Evolutionary conservation across 768 basidiomycete genomes (phyloP).

Genomic region (Auriscalpium vulgare): DNA sequence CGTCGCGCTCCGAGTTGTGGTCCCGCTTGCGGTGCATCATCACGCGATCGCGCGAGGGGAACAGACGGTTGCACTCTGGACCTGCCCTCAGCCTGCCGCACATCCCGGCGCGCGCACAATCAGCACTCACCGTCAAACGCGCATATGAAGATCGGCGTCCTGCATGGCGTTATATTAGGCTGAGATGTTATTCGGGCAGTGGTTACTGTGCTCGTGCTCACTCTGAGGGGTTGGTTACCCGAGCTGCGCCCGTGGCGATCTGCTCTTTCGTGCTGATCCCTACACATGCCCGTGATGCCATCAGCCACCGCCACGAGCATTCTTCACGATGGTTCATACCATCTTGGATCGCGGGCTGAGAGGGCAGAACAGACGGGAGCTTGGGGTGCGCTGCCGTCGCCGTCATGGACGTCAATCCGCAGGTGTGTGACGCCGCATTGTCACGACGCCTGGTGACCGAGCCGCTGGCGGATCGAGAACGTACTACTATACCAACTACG

Average conservation of each 20-base stretch:
- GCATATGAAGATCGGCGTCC: slow-evolving; percentile 80
- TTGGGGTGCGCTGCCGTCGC: slow-evolving; percentile 7
- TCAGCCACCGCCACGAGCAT: too few relatives aligned
- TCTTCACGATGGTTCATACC: background rate
- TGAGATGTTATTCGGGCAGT: background rate
- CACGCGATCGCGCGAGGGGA: slow-evolving; percentile 60
- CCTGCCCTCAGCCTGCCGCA: background rate
- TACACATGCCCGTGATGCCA: background rate
- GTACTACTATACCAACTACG: too few relatives aligned
- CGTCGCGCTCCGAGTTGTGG: slow-evolving; percentile 49
- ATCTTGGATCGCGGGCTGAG: slow-evolving; percentile 14
- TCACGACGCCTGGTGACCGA: too few relatives aligned
- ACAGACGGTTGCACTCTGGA: slow-evolving; percentile 62
- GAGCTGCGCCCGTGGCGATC: slow-evolving; percentile 47
- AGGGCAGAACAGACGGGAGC: slow-evolving; percentile 16
- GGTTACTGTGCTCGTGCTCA: slow-evolving; percentile 26
- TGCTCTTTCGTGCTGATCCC: slow-evolving; percentile 47
- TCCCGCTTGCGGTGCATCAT: slow-evolving; percentile 69
- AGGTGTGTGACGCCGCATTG: too few relatives aligned
- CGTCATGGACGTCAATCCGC: background rate
- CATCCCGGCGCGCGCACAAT: background rate
- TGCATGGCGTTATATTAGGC: slow-evolving; percentile 18
- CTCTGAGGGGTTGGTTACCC: slow-evolving; percentile 60
- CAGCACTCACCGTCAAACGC: slow-evolving; percentile 42
- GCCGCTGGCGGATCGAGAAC: too few relatives aligned